These are phyloP conservation scores for Fistulina hepatica DNA, from an alignment of 1,284 basidiomycete species.

Conservation along the genomic window DNA sequence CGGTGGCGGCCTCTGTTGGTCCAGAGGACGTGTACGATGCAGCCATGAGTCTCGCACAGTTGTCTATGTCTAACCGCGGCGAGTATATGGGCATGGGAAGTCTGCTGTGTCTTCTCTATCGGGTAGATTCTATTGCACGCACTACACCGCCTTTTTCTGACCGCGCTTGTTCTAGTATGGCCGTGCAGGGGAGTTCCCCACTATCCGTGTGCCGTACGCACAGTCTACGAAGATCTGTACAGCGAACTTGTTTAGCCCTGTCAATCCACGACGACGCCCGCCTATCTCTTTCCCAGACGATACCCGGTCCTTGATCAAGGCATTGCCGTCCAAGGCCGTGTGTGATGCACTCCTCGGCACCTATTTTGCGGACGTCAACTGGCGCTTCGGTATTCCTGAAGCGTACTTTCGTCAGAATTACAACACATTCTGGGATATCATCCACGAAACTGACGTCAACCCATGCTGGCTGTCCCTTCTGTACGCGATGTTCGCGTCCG, in stretches of 20 bases:
- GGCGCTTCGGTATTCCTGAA: constrained; percentile 40
- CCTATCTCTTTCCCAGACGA: constrained; percentile 21
- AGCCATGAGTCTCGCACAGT: background rate
- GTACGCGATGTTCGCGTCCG: constrained; percentile 35
- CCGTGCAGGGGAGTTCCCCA: background rate
- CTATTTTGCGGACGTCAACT: constrained; percentile 38
- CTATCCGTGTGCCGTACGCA: constrained; percentile 11
- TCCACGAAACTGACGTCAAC: constrained; percentile 30
- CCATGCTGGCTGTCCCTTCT: constrained; percentile 39
- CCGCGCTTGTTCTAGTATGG: background rate
- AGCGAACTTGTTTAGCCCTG: constrained; percentile 17
- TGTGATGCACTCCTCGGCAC: constrained; percentile 26
- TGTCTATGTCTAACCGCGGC: background rate
- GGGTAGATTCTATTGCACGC: too few species aligned
- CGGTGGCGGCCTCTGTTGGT: too few species aligned
- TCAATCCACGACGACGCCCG: constrained; percentile 20
- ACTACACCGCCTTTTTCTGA: background rate
- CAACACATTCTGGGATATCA: constrained; percentile 33
- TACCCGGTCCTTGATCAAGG: constrained; percentile 2
- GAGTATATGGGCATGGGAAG: constrained; percentile 1
- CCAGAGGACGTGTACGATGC: background rate
- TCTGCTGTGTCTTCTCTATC: background rate
- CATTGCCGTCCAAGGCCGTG: constrained; percentile 11
- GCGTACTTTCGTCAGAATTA: constrained; percentile 33
- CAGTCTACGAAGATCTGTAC: constrained; percentile 27